phyloP scores from a whole-genome alignment of 2,329 filamentous ascomycete genomes.

The Keithomyces neogunnii region DNA sequence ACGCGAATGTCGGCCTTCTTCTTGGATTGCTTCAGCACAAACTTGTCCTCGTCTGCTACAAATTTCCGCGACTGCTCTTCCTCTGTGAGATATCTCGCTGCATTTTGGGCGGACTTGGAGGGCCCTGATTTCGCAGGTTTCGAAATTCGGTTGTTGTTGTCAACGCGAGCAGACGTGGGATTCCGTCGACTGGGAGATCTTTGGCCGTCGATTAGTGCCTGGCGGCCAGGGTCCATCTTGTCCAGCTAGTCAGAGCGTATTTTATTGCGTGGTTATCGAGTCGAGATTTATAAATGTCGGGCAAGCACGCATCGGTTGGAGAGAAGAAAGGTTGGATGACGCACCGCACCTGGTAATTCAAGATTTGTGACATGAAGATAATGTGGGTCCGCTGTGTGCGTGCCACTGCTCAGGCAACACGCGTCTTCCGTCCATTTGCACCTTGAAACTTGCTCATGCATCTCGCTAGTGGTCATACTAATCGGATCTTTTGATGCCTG shows the following conservation, averaged over 20 bases:
- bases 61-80: slow-evolving; percentile 75
- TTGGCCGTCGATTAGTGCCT: slow-evolving; percentile 43
- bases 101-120: slow-evolving; percentile 18
- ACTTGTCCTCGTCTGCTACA: slow-evolving; percentile 90
- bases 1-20: slow-evolving; percentile 96
- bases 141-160: slow-evolving; percentile 46
- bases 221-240: slow-evolving; percentile 45
- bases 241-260: not conserved
- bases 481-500: no score
- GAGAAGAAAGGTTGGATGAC: not conserved
- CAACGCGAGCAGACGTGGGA: slow-evolving; percentile 46
- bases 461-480: no score
- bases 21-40: slow-evolving; percentile 93
- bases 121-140: slow-evolving; percentile 34
- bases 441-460: no score
- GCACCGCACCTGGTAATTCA: not conserved
- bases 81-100: slow-evolving; percentile 51
- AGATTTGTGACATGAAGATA: not conserved
- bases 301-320: not conserved
- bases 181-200: slow-evolving; percentile 37
- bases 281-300: not conserved
- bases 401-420: no score
- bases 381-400: not conserved
- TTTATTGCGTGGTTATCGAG: not conserved
- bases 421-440: no score